These are phyloP conservation scores for Ammopiptanthus mongolicus DNA, from an alignment of 306 rosid species.

Conservation along the genomic window DNA sequence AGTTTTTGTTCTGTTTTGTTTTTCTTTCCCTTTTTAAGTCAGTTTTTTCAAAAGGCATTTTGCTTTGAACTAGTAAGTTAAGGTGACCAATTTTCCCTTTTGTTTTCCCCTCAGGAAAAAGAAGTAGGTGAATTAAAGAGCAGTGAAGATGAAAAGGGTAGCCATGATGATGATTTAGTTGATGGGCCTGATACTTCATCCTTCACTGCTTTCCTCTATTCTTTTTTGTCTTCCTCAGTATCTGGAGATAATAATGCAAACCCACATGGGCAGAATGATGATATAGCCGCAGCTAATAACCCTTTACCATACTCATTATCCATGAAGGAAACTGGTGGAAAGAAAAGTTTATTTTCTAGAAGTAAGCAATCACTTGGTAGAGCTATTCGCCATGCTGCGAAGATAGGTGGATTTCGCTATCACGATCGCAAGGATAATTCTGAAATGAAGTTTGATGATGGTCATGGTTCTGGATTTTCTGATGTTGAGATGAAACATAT, in stretches of 20 bases:
- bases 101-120: slow-evolving; percentile 41
- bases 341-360: slow-evolving; percentile 60
- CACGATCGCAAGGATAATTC: slow-evolving; percentile 42
- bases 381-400: slow-evolving; percentile 51
- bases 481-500: slow-evolving; percentile 55
- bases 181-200: slow-evolving; percentile 98
- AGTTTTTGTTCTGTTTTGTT: not conserved
- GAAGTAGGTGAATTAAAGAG: slow-evolving; percentile 33
- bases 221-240: slow-evolving; percentile 59
- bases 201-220: slow-evolving; percentile 75
- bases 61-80: not conserved
- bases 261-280: slow-evolving; percentile 33
- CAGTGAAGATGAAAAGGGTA: slow-evolving; percentile 43
- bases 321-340: slow-evolving; percentile 51
- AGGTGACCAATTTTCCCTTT: not conserved
- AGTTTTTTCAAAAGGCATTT: not conserved
- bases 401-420: slow-evolving; percentile 51
- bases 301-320: slow-evolving; percentile 26
- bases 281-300: slow-evolving; percentile 22
- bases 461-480: slow-evolving; percentile 26
- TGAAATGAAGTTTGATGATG: slow-evolving; percentile 37
- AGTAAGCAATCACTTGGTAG: slow-evolving; percentile 68
- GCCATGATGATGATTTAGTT: slow-evolving; percentile 28
- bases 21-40: not conserved
- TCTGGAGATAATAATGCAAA: slow-evolving; percentile 36